phyloP scores from a whole-genome alignment of 202 grass and related monocot species.

The Musa balbisiana region DNA sequence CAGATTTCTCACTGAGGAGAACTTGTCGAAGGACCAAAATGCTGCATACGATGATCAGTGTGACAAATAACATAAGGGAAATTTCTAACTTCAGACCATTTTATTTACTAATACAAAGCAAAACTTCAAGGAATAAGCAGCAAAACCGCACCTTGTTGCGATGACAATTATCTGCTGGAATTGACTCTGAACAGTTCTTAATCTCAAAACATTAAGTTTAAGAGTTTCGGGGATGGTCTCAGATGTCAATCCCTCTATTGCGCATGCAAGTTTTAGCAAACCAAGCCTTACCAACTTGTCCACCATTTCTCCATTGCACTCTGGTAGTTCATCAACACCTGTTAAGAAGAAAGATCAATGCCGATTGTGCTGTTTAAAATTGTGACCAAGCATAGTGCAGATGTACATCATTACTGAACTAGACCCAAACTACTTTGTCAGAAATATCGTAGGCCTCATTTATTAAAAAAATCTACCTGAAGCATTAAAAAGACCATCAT shows the following conservation, averaged over 20 bases:
- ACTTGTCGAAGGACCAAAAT: slow-evolving; percentile 74
- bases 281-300: slow-evolving; percentile 72
- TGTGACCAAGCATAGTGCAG: no score
- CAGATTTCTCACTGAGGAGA: slow-evolving; percentile 55
- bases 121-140: background rate
- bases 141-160: slow-evolving; percentile 48
- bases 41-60: slow-evolving; percentile 30
- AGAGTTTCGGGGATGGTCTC: slow-evolving; percentile 63
- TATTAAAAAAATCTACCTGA: background rate
- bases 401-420: no score
- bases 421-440: no score
- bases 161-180: slow-evolving; percentile 81
- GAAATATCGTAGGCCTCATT: no score
- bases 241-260: slow-evolving; percentile 52
- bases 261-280: slow-evolving; percentile 51
- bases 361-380: no score
- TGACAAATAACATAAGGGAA: background rate
- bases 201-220: slow-evolving; percentile 54
- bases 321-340: slow-evolving; percentile 35
- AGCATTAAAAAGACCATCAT: slow-evolving; percentile 8
- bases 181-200: slow-evolving; percentile 65
- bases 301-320: slow-evolving; percentile 65
- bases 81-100: background rate
- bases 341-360: background rate
- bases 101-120: background rate